Conservation (phyloP, 1,284 basidiomycete species). For the Farysia itapuensis region DNA sequence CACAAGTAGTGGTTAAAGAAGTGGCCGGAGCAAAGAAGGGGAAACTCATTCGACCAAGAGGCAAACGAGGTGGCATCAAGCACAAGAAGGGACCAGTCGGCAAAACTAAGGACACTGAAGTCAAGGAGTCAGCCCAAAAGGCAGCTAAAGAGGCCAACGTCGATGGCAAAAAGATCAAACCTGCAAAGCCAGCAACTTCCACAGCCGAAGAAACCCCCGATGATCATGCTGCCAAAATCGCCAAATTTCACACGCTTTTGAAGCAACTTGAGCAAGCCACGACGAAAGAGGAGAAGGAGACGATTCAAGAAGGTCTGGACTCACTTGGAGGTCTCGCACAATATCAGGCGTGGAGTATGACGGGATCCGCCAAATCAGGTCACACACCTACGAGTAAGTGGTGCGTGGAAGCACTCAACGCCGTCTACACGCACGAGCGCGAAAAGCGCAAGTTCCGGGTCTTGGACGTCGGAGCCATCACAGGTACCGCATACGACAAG, state of each 20-base stretch:
- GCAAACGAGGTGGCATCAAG: slow-evolving; percentile 55
- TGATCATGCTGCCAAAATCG: slow-evolving; percentile 46
- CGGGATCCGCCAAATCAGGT: slow-evolving; percentile 29
- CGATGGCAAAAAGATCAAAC: slow-evolving; percentile 5
- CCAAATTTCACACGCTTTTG: slow-evolving; percentile 50
- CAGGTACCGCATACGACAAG: slow-evolving; percentile 58
- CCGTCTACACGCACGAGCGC: slow-evolving; percentile 25
- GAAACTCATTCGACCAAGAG: slow-evolving; percentile 50
- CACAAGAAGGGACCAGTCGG: slow-evolving; percentile 21
- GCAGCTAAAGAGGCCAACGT: slow-evolving; percentile 6
- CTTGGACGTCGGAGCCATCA: slow-evolving; percentile 62
- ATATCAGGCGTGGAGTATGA: slow-evolving; percentile 52
- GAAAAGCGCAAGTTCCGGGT: slow-evolving; percentile 34
- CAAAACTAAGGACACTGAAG: not conserved
- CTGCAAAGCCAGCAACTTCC: slow-evolving; percentile 3
- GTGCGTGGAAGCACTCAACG: slow-evolving; percentile 43
- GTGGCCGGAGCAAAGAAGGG: slow-evolving; percentile 12
- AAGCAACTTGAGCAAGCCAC: slow-evolving; percentile 53
- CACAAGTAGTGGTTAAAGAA: not conserved
- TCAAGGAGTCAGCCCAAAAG: slow-evolving; percentile 9
- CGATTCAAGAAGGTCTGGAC: slow-evolving; percentile 37
- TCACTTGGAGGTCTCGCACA: slow-evolving; percentile 46
- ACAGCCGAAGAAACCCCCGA: slow-evolving; percentile 6
- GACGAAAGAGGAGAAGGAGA: slow-evolving; percentile 21
- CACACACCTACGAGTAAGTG: slow-evolving; percentile 48